Conservation (phyloP, 352 stramenopile genomes). For the Phytopythium litorale region DNA sequence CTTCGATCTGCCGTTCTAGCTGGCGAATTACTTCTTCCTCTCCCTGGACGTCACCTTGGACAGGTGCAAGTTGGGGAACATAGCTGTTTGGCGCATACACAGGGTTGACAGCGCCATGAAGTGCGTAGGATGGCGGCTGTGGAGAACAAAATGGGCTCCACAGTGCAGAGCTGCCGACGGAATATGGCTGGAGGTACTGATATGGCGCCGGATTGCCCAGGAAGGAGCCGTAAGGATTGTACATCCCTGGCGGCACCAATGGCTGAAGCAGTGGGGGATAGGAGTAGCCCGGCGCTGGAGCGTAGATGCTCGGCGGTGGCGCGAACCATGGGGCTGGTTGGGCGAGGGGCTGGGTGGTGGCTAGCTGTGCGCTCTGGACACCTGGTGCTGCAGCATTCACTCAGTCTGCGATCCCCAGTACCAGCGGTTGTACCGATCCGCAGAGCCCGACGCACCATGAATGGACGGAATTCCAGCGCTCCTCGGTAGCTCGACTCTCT, state of each 20-base stretch:
- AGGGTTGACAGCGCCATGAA: neutral
- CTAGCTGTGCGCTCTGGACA: neutral
- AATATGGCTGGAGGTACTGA: neutral
- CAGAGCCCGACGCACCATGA: neutral
- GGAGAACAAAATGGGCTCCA: neutral
- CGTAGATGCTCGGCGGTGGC: neutral
- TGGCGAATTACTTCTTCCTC: slow-evolving; percentile 17
- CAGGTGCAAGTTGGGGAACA: neutral
- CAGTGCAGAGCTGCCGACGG: neutral
- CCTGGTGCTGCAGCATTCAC: neutral
- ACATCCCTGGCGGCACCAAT: neutral
- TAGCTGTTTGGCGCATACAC: neutral
- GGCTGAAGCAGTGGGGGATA: neutral
- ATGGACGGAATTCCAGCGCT: neutral
- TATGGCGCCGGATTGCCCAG: neutral
- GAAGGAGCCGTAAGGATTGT: neutral
- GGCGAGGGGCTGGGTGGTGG: neutral
- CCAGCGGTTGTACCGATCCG: neutral
- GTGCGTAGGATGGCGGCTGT: neutral
- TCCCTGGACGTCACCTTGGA: slow-evolving; percentile 8
- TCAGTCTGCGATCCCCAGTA: neutral
- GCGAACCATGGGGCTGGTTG: neutral
- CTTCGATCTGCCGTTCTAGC: slow-evolving; percentile 24
- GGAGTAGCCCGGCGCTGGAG: neutral
- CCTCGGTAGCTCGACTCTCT: slow-evolving; percentile 8